phyloP scores from a whole-genome alignment of 148 eudicot genomes.

The Nepenthes mirabilis region DNA sequence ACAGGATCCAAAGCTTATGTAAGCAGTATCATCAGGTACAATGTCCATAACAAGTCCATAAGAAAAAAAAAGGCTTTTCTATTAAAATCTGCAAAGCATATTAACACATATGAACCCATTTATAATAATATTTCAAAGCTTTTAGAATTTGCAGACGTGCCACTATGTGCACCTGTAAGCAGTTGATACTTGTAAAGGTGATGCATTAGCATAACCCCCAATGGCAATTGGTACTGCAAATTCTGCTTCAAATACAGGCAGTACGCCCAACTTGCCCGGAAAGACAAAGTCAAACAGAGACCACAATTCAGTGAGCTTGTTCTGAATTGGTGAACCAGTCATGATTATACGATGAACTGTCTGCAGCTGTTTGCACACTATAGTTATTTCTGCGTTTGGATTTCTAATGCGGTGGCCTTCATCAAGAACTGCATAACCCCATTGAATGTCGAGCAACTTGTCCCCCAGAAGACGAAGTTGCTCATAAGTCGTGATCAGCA shows the following conservation, averaged over 20 bases:
- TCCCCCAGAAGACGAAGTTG: conserved; percentile 84
- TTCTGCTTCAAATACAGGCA: conserved; percentile 97
- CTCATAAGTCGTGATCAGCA: conserved; percentile 92
- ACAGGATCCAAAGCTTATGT: no score
- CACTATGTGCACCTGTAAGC: conserved; percentile 65
- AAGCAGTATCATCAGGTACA: no score
- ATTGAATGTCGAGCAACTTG: conserved; percentile 65
- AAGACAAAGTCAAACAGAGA: conserved; percentile 97
- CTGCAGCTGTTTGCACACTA: conserved; percentile 93
- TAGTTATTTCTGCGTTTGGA: conserved; percentile 93
- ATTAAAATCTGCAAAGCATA: no score
- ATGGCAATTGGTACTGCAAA: conserved; percentile 92
- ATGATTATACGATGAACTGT: conserved; percentile 98
- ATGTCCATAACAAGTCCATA: no score
- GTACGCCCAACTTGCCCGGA: conserved; percentile 98
- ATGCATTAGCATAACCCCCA: conserved; percentile 99
- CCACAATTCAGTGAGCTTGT: conserved; percentile 89
- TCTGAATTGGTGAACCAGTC: conserved; percentile 99
- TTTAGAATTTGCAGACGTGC: background rate
- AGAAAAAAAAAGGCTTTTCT: no score
- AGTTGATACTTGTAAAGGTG: conserved; percentile 94
- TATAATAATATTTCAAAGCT: background rate
- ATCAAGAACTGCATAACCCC: conserved; percentile 98
- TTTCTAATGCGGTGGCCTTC: conserved; percentile 97
- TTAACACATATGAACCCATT: no score